Base-by-base conservation (phyloP, 306 rosid species). In the Ormosia semicastrata region DNA sequence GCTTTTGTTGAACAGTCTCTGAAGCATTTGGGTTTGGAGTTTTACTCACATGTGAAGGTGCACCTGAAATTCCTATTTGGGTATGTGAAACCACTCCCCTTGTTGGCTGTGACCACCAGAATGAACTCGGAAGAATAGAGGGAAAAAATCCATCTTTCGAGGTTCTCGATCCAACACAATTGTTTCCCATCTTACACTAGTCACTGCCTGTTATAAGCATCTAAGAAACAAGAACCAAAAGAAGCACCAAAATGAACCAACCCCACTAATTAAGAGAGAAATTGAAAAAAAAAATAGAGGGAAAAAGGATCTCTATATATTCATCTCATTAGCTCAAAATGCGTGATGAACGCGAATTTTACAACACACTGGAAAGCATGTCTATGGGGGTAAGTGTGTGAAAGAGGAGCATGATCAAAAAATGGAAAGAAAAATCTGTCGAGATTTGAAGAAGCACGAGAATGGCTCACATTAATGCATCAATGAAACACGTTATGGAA, bases 101-200 rank as follows among this genome's bases (percentile, higher is more conserved):
- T 1, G 80, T 44, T 70, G 87, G 81, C 54, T 86, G 81, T 72
- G 90, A 59, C 92, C 91, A 89, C 91, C 94, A 91, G 53, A 87
- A 73, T 12, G 93, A 83, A 76, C 68, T 53, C 0, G 87, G 77
- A 80, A 81, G 72, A 80, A 76, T 40, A 11, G 84, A 77, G 18
- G 84, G 63, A 71, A 91, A 57, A 0, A 91, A 30, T 18, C 84
- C 65, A 41, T 86, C 82, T 29, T 88, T 84, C 0, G 81, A 80
- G 59, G 34, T 34, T 84, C 64, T 80, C 29, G 85, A 76, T 64
- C 97, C 91, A 58, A 95, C 89, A 66, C 99, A 93, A 70, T 84
- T 91, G 87, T 95, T 93, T 29, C 99, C 99, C 97, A 95, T 95
- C 80, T 73, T 58, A 36, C 56, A 34, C 70, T 39, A 13, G 9